A percentile compares a stretch with the other conserved stretches of the same genome.
Conservation (phyloP, 148 eudicot genomes). For the Rhododendron ovatum region DNA sequence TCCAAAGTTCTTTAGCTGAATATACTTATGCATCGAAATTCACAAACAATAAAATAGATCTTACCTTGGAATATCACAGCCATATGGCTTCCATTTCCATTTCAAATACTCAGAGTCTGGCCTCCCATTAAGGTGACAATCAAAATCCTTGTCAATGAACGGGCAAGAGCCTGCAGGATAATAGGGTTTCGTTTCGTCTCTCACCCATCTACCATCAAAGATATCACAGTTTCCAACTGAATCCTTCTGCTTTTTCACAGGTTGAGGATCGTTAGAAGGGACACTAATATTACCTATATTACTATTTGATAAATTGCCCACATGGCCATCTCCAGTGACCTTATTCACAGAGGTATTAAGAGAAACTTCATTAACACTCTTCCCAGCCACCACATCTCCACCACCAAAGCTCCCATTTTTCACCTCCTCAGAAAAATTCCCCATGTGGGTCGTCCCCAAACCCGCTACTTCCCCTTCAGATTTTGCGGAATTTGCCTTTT, state of each 20-base stretch:
- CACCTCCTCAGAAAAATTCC: slow-evolving; percentile 22
- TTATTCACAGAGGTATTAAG: background rate
- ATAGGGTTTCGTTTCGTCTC: slow-evolving; percentile 54
- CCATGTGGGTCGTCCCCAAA: slow-evolving; percentile 29
- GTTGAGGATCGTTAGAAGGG: background rate
- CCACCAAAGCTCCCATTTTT: slow-evolving; percentile 16
- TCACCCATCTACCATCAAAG: slow-evolving; percentile 82
- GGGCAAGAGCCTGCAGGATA: slow-evolving; percentile 78
- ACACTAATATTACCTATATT: background rate
- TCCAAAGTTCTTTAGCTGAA: background rate
- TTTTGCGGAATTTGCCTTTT: background rate
- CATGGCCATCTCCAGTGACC: background rate
- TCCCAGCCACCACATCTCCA: background rate
- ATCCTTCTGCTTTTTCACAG: background rate
- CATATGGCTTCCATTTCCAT: slow-evolving; percentile 88
- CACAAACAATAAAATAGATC: slow-evolving; percentile 2
- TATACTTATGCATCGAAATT: background rate
- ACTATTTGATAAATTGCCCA: background rate
- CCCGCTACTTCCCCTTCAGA: too few relatives aligned
- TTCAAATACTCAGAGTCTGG: slow-evolving; percentile 55
- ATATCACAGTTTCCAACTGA: slow-evolving; percentile 49
- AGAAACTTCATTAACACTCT: background rate
- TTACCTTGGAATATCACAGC: slow-evolving; percentile 73
- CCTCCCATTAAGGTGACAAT: slow-evolving; percentile 72
- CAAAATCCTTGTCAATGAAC: slow-evolving; percentile 66